These are phyloP conservation scores for Wallacemonas sp. DNA, from an alignment of 208 protist species.

Conservation along the genomic window DNA sequence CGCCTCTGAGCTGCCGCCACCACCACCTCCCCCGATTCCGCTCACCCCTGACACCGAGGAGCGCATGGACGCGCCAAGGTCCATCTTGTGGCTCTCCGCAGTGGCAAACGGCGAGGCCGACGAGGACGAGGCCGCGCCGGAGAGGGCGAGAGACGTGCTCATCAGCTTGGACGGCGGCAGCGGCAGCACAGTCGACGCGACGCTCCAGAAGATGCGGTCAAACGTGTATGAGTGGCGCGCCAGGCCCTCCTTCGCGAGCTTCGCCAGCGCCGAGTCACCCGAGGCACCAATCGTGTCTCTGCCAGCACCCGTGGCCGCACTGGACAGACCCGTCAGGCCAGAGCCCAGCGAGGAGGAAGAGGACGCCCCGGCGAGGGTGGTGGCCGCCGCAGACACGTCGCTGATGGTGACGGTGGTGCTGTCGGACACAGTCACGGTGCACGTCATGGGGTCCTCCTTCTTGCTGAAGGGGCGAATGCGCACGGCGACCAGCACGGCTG, in stretches of 20 bases:
- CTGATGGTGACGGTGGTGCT: slow-evolving; percentile 54
- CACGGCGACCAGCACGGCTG: slow-evolving; percentile 76
- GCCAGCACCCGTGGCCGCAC: not conserved
- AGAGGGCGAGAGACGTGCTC: not conserved
- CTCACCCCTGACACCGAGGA: not conserved
- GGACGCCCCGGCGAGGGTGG: not conserved
- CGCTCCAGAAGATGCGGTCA: slow-evolving; percentile 80
- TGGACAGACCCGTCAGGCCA: not conserved
- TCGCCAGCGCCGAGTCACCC: not conserved
- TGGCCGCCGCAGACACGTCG: slow-evolving; percentile 35
- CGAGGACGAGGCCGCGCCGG: not conserved
- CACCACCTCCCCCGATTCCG: not conserved
- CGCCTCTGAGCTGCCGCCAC: slow-evolving; percentile 1
- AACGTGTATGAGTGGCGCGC: slow-evolving; percentile 66
- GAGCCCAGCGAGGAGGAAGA: not conserved
- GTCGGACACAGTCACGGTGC: slow-evolving; percentile 58
- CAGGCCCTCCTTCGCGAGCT: slow-evolving; percentile 12
- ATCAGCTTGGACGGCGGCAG: slow-evolving; percentile 19
- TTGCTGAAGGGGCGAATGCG: slow-evolving; percentile 68
- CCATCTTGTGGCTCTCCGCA: not conserved
- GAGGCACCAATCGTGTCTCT: slow-evolving; percentile 17
- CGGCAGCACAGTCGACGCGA: slow-evolving; percentile 50
- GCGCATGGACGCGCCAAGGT: slow-evolving; percentile 1
- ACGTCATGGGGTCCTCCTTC: slow-evolving; percentile 59
- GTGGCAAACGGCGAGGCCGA: slow-evolving; percentile 4